Conservation (phyloP, 2,329 filamentous ascomycete species). For the Huntiella abstrusa region DNA sequence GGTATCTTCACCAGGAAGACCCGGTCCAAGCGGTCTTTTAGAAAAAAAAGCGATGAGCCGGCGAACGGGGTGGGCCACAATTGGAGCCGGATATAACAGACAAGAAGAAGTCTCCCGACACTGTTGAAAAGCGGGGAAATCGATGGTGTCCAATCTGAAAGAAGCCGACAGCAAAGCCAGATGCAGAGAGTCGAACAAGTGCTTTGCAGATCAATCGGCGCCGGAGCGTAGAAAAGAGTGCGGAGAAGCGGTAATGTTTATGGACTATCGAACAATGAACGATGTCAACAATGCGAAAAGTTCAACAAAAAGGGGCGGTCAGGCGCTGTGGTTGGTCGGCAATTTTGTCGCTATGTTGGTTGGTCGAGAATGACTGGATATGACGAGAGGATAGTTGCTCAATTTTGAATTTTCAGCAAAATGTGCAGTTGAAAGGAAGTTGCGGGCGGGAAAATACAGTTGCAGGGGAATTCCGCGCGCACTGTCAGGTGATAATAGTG, state of each 20-base stretch:
- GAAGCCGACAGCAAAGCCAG: neutral
- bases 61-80: neutral
- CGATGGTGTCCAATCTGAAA: neutral
- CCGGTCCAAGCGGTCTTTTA: slow-evolving; percentile 5
- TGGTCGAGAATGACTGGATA: no score
- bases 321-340: neutral
- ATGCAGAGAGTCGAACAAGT: neutral
- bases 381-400: neutral
- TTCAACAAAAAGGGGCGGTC: neutral
- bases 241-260: neutral
- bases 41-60: neutral
- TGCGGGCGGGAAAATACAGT: neutral
- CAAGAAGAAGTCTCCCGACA: neutral
- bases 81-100: neutral
- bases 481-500: no score
- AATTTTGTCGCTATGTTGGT: no score
- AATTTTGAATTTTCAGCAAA: neutral
- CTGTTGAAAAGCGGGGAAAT: neutral
- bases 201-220: slow-evolving; percentile 7
- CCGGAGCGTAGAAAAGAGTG: slow-evolving; percentile 1
- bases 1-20: slow-evolving; percentile 11
- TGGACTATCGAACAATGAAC: no score
- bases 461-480: no score
- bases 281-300: neutral
- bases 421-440: neutral